Percentiles rank a stretch among this genome's conserved stretches.
phyloP scores from a whole-genome alignment of 75 land plant species.

The Selaginella tamariscina region DNA sequence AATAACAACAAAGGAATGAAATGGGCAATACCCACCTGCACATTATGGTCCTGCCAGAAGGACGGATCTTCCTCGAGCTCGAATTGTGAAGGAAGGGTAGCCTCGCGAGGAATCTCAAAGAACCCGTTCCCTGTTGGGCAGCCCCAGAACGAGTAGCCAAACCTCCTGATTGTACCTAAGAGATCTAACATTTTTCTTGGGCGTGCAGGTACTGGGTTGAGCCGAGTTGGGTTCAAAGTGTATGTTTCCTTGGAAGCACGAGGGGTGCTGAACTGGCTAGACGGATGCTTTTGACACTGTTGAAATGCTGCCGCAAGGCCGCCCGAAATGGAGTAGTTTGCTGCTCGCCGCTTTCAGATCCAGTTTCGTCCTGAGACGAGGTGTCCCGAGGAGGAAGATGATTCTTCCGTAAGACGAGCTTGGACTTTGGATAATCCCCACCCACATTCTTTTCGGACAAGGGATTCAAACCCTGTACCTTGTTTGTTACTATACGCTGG shows the following conservation, averaged over 20 bases:
- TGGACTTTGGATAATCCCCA: background rate
- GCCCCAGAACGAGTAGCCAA: background rate
- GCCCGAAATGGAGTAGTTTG: background rate
- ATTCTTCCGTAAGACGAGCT: background rate
- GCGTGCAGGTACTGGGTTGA: constrained; percentile 3
- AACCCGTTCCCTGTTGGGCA: constrained; percentile 3
- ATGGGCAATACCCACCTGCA: constrained; percentile 42
- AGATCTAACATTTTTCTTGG: constrained; percentile 21
- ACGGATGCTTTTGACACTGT: background rate
- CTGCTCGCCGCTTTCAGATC: background rate
- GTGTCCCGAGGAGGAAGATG: background rate
- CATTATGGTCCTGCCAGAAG: constrained; percentile 96
- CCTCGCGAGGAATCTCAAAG: constrained; percentile 2
- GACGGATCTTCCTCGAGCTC: constrained; percentile 76
- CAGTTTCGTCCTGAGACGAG: background rate
- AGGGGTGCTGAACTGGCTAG: background rate
- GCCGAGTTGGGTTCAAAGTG: background rate
- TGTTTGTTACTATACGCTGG: background rate
- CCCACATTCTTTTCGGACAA: background rate
- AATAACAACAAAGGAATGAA: background rate
- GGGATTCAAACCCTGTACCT: background rate
- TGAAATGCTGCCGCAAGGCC: background rate
- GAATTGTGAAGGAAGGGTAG: constrained; percentile 36
- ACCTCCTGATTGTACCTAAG: constrained; percentile 18
- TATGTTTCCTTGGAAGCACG: background rate